phyloP scores from a whole-genome alignment of 768 basidiomycete species.

The Amanita thiersii region DNA sequence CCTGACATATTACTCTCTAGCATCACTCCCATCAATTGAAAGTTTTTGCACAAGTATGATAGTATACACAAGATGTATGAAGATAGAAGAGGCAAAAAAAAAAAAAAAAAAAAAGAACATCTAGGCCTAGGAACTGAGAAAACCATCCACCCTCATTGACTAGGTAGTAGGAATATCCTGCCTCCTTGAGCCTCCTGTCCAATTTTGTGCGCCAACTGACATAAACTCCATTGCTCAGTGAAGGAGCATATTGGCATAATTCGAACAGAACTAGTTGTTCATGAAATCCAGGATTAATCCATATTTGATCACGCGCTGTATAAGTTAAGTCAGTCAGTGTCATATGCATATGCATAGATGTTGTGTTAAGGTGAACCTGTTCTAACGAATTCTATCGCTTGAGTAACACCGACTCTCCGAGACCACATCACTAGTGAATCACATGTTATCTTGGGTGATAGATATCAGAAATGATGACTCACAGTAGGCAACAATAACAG shows the following conservation, averaged over 20 bases:
- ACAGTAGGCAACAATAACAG: conserved; percentile 75
- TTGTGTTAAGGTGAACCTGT: conserved; percentile 31
- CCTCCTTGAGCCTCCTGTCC: conserved; percentile 36
- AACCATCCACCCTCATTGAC: too few species aligned
- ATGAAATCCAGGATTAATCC: conserved; percentile 73
- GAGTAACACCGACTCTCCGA: conserved; percentile 43
- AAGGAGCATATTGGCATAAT: conserved; percentile 61
- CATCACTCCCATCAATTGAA: too few species aligned
- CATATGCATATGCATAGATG: conserved; percentile 3
- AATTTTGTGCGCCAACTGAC: conserved; percentile 54
- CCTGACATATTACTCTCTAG: not conserved
- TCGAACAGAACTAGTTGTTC: conserved; percentile 74
- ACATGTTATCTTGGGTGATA: too few species aligned
- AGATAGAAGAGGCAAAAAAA: conserved; percentile 5
- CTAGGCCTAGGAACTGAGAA: not conserved
- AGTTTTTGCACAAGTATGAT: too few species aligned
- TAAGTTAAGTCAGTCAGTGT: conserved; percentile 5
- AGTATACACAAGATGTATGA: conserved; percentile 4
- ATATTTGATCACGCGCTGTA: conserved; percentile 67
- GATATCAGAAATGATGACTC: too few species aligned
- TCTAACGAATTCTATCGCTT: conserved; percentile 54
- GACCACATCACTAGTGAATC: conserved; percentile 59
- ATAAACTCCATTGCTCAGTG: conserved; percentile 55
- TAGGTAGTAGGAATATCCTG: conserved; percentile 23
- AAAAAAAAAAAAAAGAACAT: not conserved